Conservation (phyloP, 176 grass and related monocot genomes). For the Pontederia paniculata region DNA sequence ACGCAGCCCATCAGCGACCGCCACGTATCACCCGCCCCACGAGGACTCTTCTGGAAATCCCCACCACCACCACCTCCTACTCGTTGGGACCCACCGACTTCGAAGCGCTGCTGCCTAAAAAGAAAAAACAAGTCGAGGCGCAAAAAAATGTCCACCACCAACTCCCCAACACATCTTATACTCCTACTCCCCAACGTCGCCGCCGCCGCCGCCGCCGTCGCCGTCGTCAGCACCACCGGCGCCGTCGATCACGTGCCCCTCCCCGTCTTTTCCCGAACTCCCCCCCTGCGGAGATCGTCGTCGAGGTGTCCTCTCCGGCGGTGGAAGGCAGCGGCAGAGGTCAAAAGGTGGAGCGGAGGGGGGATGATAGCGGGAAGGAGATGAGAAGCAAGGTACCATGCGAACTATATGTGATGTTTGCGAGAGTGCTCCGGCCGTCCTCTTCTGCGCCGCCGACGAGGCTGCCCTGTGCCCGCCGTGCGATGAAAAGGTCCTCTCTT, state of each 20-base stretch:
- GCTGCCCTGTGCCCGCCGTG: conserved; percentile 74
- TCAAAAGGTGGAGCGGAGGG: conserved; percentile 15
- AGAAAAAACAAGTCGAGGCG: not conserved
- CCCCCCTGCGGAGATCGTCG: not conserved
- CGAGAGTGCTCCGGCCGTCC: conserved; percentile 74
- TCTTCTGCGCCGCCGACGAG: conserved; percentile 94
- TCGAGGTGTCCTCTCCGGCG: not conserved
- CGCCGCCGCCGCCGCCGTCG: conserved; percentile 1
- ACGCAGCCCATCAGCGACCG: too few species aligned
- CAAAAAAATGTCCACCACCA: not conserved
- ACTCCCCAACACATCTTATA: not conserved
- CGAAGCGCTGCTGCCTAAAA: too few species aligned
- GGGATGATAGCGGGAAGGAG: conserved; percentile 15
- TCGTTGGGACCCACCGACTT: too few species aligned
- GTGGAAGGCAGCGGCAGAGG: not conserved
- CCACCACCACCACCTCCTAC: too few species aligned
- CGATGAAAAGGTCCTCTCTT: conserved; percentile 62
- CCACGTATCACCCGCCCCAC: too few species aligned
- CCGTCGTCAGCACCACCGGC: not conserved
- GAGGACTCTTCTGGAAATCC: too few species aligned
- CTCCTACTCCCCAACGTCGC: not conserved
- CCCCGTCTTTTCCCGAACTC: not conserved
- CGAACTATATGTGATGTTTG: conserved; percentile 88
- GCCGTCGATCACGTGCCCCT: too few species aligned
- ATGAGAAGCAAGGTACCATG: conserved; percentile 19